These are phyloP conservation scores for Colletotrichum paranaense DNA, from an alignment of 2,329 filamentous ascomycete species.

Conservation along the genomic window DNA sequence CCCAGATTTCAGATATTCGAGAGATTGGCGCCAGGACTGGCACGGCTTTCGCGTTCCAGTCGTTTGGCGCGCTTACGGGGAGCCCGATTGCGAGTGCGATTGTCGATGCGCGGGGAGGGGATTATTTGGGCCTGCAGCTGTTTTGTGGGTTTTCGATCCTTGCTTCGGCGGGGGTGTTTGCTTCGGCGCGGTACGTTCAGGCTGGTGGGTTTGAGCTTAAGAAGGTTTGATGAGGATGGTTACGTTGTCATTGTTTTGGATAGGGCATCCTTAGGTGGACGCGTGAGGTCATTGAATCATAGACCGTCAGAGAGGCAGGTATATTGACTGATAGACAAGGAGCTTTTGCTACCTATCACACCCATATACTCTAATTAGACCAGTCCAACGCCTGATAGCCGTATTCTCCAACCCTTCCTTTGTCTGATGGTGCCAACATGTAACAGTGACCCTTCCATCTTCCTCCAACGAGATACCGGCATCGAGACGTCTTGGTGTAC, in stretches of 20 bases:
- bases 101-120: constrained; percentile 60
- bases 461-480: too few relatives aligned
- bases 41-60: constrained; percentile 69
- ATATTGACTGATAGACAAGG: neutral
- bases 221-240: constrained; percentile 43
- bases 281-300: neutral
- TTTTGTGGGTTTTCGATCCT: constrained; percentile 68
- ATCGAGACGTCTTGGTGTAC: too few relatives aligned
- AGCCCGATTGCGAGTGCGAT: constrained; percentile 75
- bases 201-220: constrained; percentile 46
- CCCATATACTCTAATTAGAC: neutral
- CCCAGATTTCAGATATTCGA: constrained; percentile 76
- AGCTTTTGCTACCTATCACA: neutral
- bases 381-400: neutral
- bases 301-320: neutral
- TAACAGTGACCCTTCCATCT: too few relatives aligned
- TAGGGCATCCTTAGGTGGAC: neutral
- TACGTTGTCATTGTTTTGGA: too few relatives aligned
- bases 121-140: constrained; percentile 70
- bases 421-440: too few relatives aligned
- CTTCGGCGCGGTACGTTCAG: constrained; percentile 47
- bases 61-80: constrained; percentile 73
- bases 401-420: too few relatives aligned
- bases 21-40: constrained; percentile 78
- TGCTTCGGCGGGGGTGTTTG: constrained; percentile 42